Conservation (phyloP, 2,329 filamentous ascomycete species). For the Pseudodiploospora longispora region DNA sequence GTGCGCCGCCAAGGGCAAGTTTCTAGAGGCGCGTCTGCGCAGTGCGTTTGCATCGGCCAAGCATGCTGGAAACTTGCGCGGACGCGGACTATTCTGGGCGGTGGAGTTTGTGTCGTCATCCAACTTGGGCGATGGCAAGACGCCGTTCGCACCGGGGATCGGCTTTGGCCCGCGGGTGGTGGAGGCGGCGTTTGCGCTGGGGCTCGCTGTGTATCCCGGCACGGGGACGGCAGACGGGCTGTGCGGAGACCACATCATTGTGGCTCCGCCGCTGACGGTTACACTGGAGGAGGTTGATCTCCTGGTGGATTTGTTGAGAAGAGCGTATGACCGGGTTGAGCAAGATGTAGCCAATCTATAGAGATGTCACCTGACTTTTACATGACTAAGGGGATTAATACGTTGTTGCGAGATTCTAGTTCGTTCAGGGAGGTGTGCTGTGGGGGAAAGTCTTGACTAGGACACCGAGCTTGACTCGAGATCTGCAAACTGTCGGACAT, state of each 20-base stretch:
- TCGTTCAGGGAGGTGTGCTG: too few species aligned
- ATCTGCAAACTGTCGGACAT: too few species aligned
- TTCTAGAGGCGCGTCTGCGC: constrained; percentile 36
- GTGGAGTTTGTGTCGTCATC: constrained; percentile 32
- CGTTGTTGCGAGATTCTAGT: background rate
- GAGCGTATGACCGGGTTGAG: constrained; percentile 8
- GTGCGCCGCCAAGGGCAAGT: constrained; percentile 43
- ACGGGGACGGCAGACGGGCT: constrained; percentile 52
- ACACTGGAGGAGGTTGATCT: constrained; percentile 23
- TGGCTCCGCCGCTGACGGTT: constrained; percentile 63
- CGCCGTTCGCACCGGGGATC: constrained; percentile 23
- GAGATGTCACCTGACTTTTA: too few species aligned
- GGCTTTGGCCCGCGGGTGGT: constrained; percentile 21
- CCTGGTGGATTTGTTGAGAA: constrained; percentile 8
- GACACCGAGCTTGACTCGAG: too few species aligned
- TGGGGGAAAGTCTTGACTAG: too few species aligned
- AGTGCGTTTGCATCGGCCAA: constrained; percentile 33
- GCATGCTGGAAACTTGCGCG: constrained; percentile 53
- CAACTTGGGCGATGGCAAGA: constrained; percentile 12
- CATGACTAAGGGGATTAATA: too few species aligned
- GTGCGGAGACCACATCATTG: constrained; percentile 60
- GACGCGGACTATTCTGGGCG: constrained; percentile 45
- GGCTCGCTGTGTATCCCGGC: constrained; percentile 52
- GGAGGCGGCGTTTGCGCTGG: constrained; percentile 21
- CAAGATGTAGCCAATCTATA: background rate